phyloP scores from a whole-genome alignment of 805 yeast species.

The Lachancea dasiensis region DNA sequence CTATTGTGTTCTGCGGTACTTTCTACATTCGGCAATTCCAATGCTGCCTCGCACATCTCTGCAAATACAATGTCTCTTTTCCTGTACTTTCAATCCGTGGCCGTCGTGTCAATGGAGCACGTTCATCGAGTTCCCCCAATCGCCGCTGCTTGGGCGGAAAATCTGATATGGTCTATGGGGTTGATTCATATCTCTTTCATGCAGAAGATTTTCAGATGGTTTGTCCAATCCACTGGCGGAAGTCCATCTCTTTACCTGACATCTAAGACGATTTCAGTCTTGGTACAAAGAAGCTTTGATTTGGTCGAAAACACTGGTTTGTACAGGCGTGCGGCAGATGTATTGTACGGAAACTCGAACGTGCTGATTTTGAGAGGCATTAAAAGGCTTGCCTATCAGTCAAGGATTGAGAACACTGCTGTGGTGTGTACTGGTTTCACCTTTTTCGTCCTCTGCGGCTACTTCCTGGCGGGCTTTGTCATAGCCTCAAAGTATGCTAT shows the following conservation, averaged over 20 bases:
- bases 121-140: slow-evolving; percentile 88
- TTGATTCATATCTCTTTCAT: slow-evolving; percentile 69
- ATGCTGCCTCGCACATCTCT: slow-evolving; percentile 82
- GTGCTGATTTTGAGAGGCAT: slow-evolving; percentile 80
- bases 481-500: slow-evolving; percentile 47
- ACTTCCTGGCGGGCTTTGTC: slow-evolving; percentile 58
- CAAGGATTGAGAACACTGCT: slow-evolving; percentile 75
- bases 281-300: slow-evolving; percentile 54
- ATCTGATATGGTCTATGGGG: slow-evolving; percentile 94
- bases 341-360: slow-evolving; percentile 45
- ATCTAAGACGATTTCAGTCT: slow-evolving; percentile 54
- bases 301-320: slow-evolving; percentile 19
- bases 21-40: slow-evolving; percentile 79
- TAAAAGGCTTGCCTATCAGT: slow-evolving; percentile 69
- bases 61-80: slow-evolving; percentile 82
- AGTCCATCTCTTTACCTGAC: slow-evolving; percentile 63
- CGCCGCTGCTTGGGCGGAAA: slow-evolving; percentile 88
- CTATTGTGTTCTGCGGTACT: slow-evolving; percentile 73
- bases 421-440: slow-evolving; percentile 85
- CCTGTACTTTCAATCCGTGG: slow-evolving; percentile 83
- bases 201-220: slow-evolving; percentile 84
- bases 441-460: slow-evolving; percentile 72
- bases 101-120: slow-evolving; percentile 75
- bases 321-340: slow-evolving; percentile 35
- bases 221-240: slow-evolving; percentile 85